Evolutionary conservation across 164 flowering plant species (phyloP).

Genomic region (Aristolochia contorta): DNA sequence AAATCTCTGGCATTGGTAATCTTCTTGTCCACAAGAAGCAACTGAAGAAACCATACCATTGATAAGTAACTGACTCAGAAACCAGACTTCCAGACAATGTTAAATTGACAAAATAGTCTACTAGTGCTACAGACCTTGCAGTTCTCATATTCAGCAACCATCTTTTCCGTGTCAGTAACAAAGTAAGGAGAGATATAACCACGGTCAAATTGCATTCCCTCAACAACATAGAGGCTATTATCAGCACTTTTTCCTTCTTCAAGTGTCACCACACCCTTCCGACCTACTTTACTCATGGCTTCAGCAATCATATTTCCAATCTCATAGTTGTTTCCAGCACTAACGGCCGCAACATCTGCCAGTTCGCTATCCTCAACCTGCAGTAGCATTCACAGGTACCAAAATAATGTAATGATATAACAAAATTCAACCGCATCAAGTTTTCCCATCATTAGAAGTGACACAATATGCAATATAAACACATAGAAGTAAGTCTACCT

Average conservation of each 20-base stretch:
- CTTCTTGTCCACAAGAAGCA: slow-evolving; percentile 94
- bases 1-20: slow-evolving; percentile 94
- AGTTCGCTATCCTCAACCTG: slow-evolving; percentile 98
- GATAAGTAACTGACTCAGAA: neutral
- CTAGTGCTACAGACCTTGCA: slow-evolving; percentile 51
- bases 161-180: slow-evolving; percentile 92
- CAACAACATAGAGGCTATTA: slow-evolving; percentile 82
- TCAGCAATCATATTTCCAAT: slow-evolving; percentile 95
- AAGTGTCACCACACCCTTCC: slow-evolving; percentile 95
- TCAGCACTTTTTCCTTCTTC: slow-evolving; percentile 99
- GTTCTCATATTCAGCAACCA: slow-evolving; percentile 88
- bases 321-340: slow-evolving; percentile 96
- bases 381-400: neutral
- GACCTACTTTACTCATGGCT: slow-evolving; percentile 91
- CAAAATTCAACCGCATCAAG: neutral
- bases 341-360: slow-evolving; percentile 97
- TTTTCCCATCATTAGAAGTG: too few species aligned
- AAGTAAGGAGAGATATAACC: slow-evolving; percentile 96
- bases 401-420: neutral
- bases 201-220: slow-evolving; percentile 98
- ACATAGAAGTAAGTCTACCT: slow-evolving; percentile 33
- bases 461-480: neutral
- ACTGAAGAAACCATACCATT: slow-evolving; percentile 30
- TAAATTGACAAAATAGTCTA: neutral
- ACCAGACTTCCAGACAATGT: neutral